Percentiles rank a stretch among this genome's conserved stretches.
phyloP scores from a whole-genome alignment of 1,284 basidiomycete species.

The Heterobasidion occidentale region DNA sequence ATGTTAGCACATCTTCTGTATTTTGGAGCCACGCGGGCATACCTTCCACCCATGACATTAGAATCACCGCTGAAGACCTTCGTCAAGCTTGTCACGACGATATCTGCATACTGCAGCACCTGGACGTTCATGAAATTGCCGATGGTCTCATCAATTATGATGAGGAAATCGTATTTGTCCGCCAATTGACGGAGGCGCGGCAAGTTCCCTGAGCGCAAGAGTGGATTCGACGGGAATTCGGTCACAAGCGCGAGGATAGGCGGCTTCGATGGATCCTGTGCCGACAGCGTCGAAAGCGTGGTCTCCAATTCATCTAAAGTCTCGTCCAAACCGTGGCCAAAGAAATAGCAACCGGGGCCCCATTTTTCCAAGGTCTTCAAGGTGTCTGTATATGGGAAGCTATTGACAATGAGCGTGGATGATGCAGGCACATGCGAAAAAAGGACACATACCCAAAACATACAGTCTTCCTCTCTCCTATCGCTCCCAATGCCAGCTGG shows the following conservation, averaged over 20 bases:
- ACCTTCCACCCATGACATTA: constrained; percentile 98
- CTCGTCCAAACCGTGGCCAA: constrained; percentile 72
- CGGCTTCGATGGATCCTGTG: constrained; percentile 32
- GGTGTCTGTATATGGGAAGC: constrained; percentile 98
- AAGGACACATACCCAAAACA: constrained; percentile 76
- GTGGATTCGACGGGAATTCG: constrained; percentile 93
- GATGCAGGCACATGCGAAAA: background rate
- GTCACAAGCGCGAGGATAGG: constrained; percentile 67
- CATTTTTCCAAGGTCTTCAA: constrained; percentile 95
- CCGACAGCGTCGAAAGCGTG: constrained; percentile 45
- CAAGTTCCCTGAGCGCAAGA: constrained; percentile 81
- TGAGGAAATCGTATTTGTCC: constrained; percentile 82
- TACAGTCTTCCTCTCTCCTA: constrained; percentile 69
- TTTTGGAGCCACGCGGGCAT: constrained; percentile 15
- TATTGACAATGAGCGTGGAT: constrained; percentile 22
- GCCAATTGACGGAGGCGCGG: constrained; percentile 75
- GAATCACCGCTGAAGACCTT: constrained; percentile 95
- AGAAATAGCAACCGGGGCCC: constrained; percentile 92
- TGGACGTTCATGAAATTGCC: constrained; percentile 97
- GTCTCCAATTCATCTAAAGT: constrained; percentile 73
- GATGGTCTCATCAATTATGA: constrained; percentile 94
- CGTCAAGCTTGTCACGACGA: constrained; percentile 90
- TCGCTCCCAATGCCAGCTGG: constrained; percentile 52
- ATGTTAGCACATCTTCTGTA: constrained; percentile 1
- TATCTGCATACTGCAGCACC: constrained; percentile 83